phyloP scores from a whole-genome alignment of 371 early-diverging fungal species.

The Entomophthora muscae region DNA sequence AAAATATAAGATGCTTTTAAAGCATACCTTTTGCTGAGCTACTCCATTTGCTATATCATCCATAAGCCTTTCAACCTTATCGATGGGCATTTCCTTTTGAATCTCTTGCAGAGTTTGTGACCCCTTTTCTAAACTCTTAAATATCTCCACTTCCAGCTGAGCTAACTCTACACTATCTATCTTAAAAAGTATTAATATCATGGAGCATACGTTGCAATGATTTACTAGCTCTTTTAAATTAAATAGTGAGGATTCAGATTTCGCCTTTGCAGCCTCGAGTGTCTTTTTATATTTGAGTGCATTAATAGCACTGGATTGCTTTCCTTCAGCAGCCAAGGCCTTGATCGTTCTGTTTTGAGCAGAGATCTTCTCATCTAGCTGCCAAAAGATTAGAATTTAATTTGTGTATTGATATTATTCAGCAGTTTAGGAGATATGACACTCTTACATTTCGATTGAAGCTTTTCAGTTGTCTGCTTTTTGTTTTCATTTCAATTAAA shows the following conservation, averaged over 20 bases:
- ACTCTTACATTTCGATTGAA: slow-evolving; percentile 2
- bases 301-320: background rate
- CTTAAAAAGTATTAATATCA: background rate
- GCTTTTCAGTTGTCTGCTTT: background rate
- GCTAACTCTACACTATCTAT: slow-evolving; percentile 1
- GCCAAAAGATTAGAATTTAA: background rate
- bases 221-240: slow-evolving; percentile 3
- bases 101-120: background rate
- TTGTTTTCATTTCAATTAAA: slow-evolving; percentile 4
- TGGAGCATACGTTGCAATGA: background rate
- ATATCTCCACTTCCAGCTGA: slow-evolving; percentile 4
- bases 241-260: background rate
- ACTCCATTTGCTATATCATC: background rate
- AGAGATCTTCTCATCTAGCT: background rate
- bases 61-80: slow-evolving; percentile 4
- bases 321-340: background rate
- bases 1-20: background rate
- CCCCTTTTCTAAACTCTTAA: background rate
- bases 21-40: background rate
- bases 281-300: slow-evolving; percentile 1
- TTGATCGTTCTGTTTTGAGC: background rate
- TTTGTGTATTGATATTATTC: background rate
- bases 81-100: slow-evolving; percentile 2
- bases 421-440: background rate
- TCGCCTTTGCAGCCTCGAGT: background rate